Base-by-base conservation (phyloP, 106 monocot genomes). In the Platanthera zijinensis region DNA sequence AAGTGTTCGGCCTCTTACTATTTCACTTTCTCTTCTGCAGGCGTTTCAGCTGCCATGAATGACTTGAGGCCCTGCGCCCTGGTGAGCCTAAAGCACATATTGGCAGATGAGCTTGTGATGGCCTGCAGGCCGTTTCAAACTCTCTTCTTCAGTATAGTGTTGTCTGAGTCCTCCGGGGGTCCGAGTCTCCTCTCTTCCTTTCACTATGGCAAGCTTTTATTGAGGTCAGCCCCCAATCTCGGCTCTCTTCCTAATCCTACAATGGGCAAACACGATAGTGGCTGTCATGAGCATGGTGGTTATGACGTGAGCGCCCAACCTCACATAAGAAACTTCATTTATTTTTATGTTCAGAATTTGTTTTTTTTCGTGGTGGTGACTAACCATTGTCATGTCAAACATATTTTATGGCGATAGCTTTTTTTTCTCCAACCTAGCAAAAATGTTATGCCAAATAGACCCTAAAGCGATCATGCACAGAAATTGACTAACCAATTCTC, bases 51-150 rank as follows among this genome's bases (percentile, higher is more conserved):
- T 4, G 96, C 96, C 57, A 93, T 96, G 96, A 96, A 96, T 73
- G 93, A 96, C 79, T 79, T 96, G 51, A 83, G 93, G 30, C 96
- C 96, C 5, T 96, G 93, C 80, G 93, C 96, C 10, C 93, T 93
- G 1, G 30, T 93, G 70, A 91, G 87, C 69, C 87, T 93, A 72
- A 93, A 86, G 48, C 47, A 89, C 74, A 62, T 84, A 50, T 76
- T 97, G 48, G 89, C 94, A 32, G 80, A 90, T 71, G 91, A 97
- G 75, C 76, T 94, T n/a, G 83, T 92, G 2, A 83, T 59, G 97
- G 91, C 51, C 71, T 97, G 49, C 86, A 90, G 72, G 83, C 89
- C 57, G 91, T 97, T 80, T 91, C 97, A 12, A 88, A 94, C 12
- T 85, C 89, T 19, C 78, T 97, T 46, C 77, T 94, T 22, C 71